Evolutionary conservation across 495 filamentous ascomycete genomes (phyloP).

Genomic region (Talaromyces proteolyticus): DNA sequence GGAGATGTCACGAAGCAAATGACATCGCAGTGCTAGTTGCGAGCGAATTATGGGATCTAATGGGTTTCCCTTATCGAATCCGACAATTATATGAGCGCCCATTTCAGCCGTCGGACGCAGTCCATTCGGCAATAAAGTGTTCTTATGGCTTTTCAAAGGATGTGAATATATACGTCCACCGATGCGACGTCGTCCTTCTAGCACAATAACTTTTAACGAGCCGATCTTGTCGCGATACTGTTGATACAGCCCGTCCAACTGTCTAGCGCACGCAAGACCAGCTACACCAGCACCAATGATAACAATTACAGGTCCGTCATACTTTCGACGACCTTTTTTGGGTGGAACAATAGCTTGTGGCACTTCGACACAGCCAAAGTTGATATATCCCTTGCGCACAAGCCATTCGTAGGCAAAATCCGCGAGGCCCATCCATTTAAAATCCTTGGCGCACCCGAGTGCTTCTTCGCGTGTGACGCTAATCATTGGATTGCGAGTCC

Average conservation of each 20-base stretch:
- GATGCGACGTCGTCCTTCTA: constrained; percentile 82
- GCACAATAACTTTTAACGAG: constrained; percentile 68
- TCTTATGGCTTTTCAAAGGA: constrained; percentile 57
- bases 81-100: constrained; percentile 96
- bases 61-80: constrained; percentile 93
- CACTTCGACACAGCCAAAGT: constrained; percentile 84
- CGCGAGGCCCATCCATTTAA: constrained; percentile 86
- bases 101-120: constrained; percentile 81
- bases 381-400: constrained; percentile 86
- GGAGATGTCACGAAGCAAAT: constrained; percentile 75
- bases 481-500: constrained; percentile 85
- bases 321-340: constrained; percentile 41
- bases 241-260: constrained; percentile 75
- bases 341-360: constrained; percentile 32
- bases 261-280: constrained; percentile 85
- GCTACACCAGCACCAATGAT: constrained; percentile 93
- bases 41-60: constrained; percentile 84
- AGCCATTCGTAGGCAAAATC: constrained; percentile 91
- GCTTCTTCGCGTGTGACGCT: constrained; percentile 84
- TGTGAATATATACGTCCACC: constrained; percentile 96
- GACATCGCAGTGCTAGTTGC: constrained; percentile 83
- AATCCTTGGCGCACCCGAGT: constrained; percentile 83
- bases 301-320: constrained; percentile 58
- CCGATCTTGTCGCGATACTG: constrained; percentile 67
- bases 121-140: constrained; percentile 37